Percentiles rank a stretch among this genome's conserved stretches.
Conservation (phyloP, 805 yeast genomes). For the Saturnispora besseyi region DNA sequence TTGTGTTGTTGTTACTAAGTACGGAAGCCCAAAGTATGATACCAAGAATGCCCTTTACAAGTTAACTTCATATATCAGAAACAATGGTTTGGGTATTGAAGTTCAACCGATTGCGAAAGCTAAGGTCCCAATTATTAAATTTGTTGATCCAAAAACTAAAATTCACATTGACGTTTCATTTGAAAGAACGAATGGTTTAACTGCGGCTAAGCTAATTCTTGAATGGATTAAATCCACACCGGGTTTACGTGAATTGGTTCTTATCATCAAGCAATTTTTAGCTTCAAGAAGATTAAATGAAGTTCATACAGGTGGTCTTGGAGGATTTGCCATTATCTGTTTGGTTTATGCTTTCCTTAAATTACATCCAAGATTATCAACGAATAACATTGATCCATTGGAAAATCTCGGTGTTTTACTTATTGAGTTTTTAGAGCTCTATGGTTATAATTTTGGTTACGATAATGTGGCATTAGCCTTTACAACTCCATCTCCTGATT, state of each 20-base stretch:
- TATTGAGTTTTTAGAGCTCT: constrained; percentile 86
- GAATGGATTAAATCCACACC: constrained; percentile 67
- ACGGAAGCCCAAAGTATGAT: constrained; percentile 42
- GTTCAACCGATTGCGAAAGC: constrained; percentile 86
- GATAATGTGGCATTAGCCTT: constrained; percentile 68
- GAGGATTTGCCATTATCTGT: constrained; percentile 91
- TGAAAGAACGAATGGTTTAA: constrained; percentile 73
- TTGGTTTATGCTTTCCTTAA: constrained; percentile 68
- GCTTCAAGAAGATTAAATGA: constrained; percentile 69
- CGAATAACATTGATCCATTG: constrained; percentile 55
- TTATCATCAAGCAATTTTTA: constrained; percentile 78
- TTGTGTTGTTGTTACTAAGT: constrained; percentile 68
- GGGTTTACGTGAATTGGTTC: constrained; percentile 72
- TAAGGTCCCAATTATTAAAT: constrained; percentile 89
- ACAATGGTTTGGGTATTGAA: constrained; percentile 51
- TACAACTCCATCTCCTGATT: constrained; percentile 31
- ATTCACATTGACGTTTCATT: constrained; percentile 86
- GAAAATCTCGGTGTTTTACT: constrained; percentile 79
- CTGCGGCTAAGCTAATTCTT: constrained; percentile 70
- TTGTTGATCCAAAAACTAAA: constrained; percentile 60
- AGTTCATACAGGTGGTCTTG: constrained; percentile 89
- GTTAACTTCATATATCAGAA: constrained; percentile 60
- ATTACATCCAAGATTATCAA: constrained; percentile 68
- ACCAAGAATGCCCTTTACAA: constrained; percentile 60
- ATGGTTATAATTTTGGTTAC: constrained; percentile 84